A percentile compares a stretch with the other conserved stretches of the same genome.
Conservation (phyloP, 2,329 filamentous ascomycete genomes). For the Ampelomyces quisqualis region DNA sequence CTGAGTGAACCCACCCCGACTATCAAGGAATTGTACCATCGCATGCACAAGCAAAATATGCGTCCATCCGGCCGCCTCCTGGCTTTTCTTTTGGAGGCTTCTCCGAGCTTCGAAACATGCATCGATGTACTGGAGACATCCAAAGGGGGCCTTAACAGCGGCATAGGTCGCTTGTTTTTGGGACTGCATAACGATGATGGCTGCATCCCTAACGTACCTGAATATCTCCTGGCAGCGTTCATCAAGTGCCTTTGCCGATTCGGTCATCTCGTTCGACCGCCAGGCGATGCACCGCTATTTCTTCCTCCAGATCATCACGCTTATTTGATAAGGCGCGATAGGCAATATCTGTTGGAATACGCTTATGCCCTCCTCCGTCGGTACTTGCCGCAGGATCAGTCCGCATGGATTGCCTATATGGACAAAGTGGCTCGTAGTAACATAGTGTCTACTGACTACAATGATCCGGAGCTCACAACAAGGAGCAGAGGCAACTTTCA, state of each 20-base stretch:
- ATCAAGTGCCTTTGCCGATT: constrained; percentile 37
- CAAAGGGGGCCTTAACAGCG: constrained; percentile 20
- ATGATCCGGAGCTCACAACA: not conserved
- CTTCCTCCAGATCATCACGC: constrained; percentile 18
- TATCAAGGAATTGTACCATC: constrained; percentile 58
- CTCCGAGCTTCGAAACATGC: constrained; percentile 22
- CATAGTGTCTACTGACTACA: not conserved
- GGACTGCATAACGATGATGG: constrained; percentile 15
- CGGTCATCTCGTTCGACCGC: constrained; percentile 19
- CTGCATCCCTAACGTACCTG: constrained; percentile 15
- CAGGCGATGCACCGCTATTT: constrained; percentile 6
- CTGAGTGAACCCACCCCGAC: constrained; percentile 63
- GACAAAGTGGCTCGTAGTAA: constrained; percentile 20
- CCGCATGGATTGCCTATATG: constrained; percentile 36
- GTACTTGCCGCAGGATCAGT: constrained; percentile 26
- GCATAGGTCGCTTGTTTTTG: constrained; percentile 24
- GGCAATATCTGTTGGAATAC: constrained; percentile 33
- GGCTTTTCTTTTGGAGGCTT: constrained; percentile 54
- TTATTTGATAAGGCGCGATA: constrained; percentile 19
- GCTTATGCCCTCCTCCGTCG: constrained; percentile 30
- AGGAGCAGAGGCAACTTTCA: constrained; percentile 12
- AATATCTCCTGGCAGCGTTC: constrained; percentile 33
- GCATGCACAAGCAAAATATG: constrained; percentile 57
- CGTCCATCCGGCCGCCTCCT: constrained; percentile 55
- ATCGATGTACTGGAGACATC: constrained; percentile 23